A percentile compares a stretch with the other conserved stretches of the same genome.
Evolutionary conservation across 2,329 filamentous ascomycete genomes (phyloP).

Genomic region (Botrytis fragariae): DNA sequence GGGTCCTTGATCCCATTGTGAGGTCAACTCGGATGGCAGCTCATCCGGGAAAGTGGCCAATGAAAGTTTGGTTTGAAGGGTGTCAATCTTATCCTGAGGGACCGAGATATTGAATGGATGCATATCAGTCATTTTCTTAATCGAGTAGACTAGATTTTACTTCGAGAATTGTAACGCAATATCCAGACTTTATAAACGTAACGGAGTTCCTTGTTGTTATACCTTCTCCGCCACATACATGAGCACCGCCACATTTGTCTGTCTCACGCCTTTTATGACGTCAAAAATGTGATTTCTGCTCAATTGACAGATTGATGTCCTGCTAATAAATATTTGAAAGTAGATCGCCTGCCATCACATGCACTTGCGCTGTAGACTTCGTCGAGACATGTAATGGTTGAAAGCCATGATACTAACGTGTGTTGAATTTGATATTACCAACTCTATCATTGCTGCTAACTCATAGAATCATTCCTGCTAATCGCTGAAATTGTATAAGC

Average conservation of each 20-base stretch:
- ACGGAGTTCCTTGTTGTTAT: not conserved
- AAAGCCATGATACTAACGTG: not conserved
- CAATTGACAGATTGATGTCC: not conserved
- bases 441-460: not conserved
- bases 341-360: not conserved
- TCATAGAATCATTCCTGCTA: not conserved
- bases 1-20: constrained; percentile 7
- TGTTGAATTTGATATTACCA: not conserved
- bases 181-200: not conserved
- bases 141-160: not conserved
- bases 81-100: not conserved
- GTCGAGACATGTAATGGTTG: not conserved
- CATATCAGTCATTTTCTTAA: not conserved
- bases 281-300: not conserved
- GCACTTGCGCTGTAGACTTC: not conserved
- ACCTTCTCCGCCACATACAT: not conserved
- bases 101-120: not conserved
- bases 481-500: not conserved
- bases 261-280: not conserved
- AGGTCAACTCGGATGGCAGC: not conserved
- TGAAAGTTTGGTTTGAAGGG: not conserved
- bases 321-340: not conserved
- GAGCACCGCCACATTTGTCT: not conserved
- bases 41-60: not conserved
- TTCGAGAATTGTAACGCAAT: not conserved